A percentile compares a stretch with the other conserved stretches of the same genome.
phyloP scores from a whole-genome alignment of 192 early-diverging fungal genomes.

The Backusella westeae region DNA sequence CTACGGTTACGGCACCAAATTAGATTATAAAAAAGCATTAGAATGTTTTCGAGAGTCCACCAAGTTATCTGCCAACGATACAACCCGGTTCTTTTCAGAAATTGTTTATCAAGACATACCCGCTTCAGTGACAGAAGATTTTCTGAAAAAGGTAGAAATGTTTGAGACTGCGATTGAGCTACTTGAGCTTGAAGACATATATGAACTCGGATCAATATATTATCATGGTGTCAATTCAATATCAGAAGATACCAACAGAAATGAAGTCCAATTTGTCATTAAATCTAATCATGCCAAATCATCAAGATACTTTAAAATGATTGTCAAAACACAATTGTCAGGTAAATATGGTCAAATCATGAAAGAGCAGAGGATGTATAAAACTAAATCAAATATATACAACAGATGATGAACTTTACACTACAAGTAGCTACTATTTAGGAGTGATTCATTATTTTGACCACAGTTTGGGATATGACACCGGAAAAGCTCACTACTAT shows the following conservation, averaged over 20 bases:
- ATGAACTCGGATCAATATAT: neutral
- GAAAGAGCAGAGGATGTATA: neutral
- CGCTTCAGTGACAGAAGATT: neutral
- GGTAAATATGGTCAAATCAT: neutral
- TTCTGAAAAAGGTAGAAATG: neutral
- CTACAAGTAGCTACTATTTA: neutral
- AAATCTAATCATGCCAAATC: neutral
- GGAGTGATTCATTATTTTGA: neutral
- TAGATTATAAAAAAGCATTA: neutral
- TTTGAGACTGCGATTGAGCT: neutral
- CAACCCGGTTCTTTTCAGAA: neutral
- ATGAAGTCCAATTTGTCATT: neutral
- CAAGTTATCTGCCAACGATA: neutral
- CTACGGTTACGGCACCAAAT: neutral
- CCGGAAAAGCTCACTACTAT: neutral
- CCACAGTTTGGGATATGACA: no score
- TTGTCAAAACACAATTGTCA: neutral
- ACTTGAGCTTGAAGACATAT: neutral
- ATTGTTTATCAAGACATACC: neutral
- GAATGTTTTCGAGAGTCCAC: neutral
- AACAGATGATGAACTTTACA: neutral
- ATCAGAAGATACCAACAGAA: neutral
- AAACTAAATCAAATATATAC: neutral
- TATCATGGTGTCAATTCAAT: neutral
- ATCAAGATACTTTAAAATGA: neutral